Evolutionary conservation across 352 stramenopile species (phyloP).

Genomic region (Phytophthora litchii): DNA sequence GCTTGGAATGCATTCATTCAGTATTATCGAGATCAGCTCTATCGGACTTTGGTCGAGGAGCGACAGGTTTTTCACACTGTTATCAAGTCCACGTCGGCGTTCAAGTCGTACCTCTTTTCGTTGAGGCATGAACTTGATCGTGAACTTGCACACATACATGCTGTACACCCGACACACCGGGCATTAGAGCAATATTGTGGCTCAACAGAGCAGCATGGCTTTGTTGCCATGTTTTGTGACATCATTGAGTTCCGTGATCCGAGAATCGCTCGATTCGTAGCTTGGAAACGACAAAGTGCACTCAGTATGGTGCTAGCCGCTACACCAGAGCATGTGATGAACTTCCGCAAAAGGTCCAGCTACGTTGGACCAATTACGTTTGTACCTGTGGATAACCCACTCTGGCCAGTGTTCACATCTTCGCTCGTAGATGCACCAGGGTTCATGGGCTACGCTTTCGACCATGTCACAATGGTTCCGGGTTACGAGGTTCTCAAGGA

Average conservation of each 20-base stretch:
- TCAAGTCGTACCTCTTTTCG: slow-evolving; percentile 65
- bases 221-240: slow-evolving; percentile 83
- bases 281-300: slow-evolving; percentile 56
- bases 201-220: slow-evolving; percentile 57
- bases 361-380: slow-evolving; percentile 69
- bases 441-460: slow-evolving; percentile 79
- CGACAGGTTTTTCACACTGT: slow-evolving; percentile 42
- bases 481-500: slow-evolving; percentile 67
- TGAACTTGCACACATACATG: slow-evolving; percentile 55
- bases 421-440: slow-evolving; percentile 42
- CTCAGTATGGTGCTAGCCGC: slow-evolving; percentile 68
- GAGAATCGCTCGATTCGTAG: slow-evolving; percentile 61
- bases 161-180: slow-evolving; percentile 40
- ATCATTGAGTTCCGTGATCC: slow-evolving; percentile 71
- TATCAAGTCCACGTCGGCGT: slow-evolving; percentile 46
- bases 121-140: slow-evolving; percentile 44
- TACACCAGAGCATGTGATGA: slow-evolving; percentile 62
- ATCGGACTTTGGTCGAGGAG: slow-evolving; percentile 36
- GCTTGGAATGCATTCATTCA: slow-evolving; percentile 49
- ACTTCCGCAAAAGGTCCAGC: slow-evolving; percentile 56
- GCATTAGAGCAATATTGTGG: slow-evolving; percentile 65
- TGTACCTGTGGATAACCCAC: slow-evolving; percentile 68
- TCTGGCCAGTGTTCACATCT: slow-evolving; percentile 67
- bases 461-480: slow-evolving; percentile 59
- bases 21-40: slow-evolving; percentile 48